Base-by-base conservation (phyloP, 2,329 filamentous ascomycete genomes). In the Epichloe brachyelytri region DNA sequence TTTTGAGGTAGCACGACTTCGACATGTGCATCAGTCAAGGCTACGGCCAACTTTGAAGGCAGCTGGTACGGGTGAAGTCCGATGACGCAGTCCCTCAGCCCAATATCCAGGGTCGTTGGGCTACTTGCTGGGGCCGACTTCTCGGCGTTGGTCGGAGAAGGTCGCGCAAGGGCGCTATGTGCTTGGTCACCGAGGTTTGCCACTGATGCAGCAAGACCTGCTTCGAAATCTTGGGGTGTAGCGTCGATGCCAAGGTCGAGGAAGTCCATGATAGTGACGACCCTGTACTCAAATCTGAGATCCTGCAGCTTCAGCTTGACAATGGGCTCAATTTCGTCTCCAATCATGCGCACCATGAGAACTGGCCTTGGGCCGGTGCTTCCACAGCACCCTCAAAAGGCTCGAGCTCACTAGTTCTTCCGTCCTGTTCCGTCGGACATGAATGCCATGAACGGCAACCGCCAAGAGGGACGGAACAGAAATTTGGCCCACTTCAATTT, bases 241-340 rank as follows among this genome's bases (percentile, higher is more conserved):
- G 79, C 75, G 56, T 85, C 78, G 15, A 83, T 79, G 14, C 76
- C 74, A 2, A 94, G 73, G 0, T 81, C 84, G 6, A 95, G 75
- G 5, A 95, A 66, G 49, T 88, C 87, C 73, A 95, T 84, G 0
- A 96, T 66, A 0, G 86, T 88, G 0, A 87, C 79, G 4, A 97
- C 86, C 15, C 85, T 84, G 64, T 98, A 98, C 63, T 98, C 94
- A n/a, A 88, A 67, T 53, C 82, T 84, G 4, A 95, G 59, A 54
- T 95, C 89, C 65, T 86, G 86, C 41, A 97, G 70, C 63, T 95
- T 94, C 52, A 96, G 66, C 64, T 94, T 95, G 57, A 96, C 73
- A 6, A 88, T 82, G 0, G 94, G 91, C 56, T 97, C 91, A 69
- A 94, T 87, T 63, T 97, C 91, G 63, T 97, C 90, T 0, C 88